Evolutionary conservation across 2,329 filamentous ascomycete genomes (phyloP), one percentile per base, ranked within the genome.

Genomic region (Gliomastix tumulicola): DNA sequence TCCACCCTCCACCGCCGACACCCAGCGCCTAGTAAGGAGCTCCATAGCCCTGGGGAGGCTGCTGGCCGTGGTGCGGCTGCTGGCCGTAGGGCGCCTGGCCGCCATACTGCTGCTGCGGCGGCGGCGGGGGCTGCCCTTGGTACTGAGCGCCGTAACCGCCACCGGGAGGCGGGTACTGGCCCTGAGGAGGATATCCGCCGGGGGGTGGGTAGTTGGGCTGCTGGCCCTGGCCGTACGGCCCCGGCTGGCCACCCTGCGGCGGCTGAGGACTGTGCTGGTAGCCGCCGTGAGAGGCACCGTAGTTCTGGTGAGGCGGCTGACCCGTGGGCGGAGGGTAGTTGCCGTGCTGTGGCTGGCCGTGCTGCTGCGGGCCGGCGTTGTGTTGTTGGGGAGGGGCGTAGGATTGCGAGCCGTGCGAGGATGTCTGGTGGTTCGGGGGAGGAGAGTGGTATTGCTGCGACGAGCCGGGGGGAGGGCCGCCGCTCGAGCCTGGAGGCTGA

Each of bases 401-500:
- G 10, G 31, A 21, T 10, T 41, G 37, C 10, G 27, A 8, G 17
- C 7, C 30, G 32, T 32, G 27, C 17, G 18, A 22, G 8, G 30
- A 17, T 42, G 54, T 48, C 7, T 53, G 49, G 19, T 56, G 48
- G 30, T 36, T 57, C 34, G 51, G 48, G 10, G 48, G 47, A 17
- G 48, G 47, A 30, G 48, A 46, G 30, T 36, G 49, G 37, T 49
- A 53, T 32, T 48, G 44, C n/a, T 55, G 54, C 21, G 52, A 44
- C 20, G 49, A 40, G 11, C 45, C 41, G 11, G 49, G 44, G 27
- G 46, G 47, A 23, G 54, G 48, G 27, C 48, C 45, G 19, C 48
- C 38, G 20, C 47, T 25, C 15, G 46, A 50, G 13, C 55, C 51
- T 10, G 56, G 50, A 9, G 62, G 59, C 15, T 63, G 53, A 41